phyloP scores from a whole-genome alignment of 176 grass and related monocot species.

The Rhipidocladum racemiflorum region DNA sequence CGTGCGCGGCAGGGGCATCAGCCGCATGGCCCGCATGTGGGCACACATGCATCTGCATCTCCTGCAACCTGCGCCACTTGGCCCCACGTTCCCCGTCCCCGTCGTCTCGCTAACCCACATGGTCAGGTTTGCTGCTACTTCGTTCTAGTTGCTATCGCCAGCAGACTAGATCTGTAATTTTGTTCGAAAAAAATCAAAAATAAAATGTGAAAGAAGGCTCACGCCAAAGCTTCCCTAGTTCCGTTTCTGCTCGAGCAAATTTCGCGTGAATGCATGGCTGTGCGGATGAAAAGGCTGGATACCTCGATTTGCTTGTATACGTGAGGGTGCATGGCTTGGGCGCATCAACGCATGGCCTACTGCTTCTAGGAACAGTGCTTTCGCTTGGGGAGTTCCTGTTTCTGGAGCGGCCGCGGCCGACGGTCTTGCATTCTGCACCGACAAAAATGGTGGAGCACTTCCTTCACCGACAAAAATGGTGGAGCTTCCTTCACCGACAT shows the following conservation, averaged over 20 bases:
- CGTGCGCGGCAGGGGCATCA: too few relatives aligned
- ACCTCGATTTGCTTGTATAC: not conserved
- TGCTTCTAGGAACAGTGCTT: not conserved
- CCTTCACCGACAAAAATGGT: slow-evolving; percentile 5
- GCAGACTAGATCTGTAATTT: too few relatives aligned
- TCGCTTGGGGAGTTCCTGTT: not conserved
- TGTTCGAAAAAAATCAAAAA: too few relatives aligned
- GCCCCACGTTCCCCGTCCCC: not conserved
- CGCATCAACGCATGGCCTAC: not conserved
- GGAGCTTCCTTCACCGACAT: not conserved
- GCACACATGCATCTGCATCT: not conserved
- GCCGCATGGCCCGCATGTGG: not conserved
- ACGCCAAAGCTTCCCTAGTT: too few relatives aligned
- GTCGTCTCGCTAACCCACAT: too few relatives aligned
- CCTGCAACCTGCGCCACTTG: not conserved
- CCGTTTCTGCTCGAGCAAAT: too few relatives aligned
- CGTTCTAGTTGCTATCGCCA: too few relatives aligned
- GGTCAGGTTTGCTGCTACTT: too few relatives aligned
- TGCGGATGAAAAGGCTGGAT: not conserved
- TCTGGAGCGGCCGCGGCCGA: not conserved
- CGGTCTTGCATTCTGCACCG: not conserved
- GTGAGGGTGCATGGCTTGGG: not conserved
- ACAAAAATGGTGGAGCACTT: not conserved
- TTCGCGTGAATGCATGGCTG: too few relatives aligned
- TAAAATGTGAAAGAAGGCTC: too few relatives aligned